Base-by-base conservation (phyloP, 805 yeast genomes). In the Wickerhamiella bombiphila region DNA sequence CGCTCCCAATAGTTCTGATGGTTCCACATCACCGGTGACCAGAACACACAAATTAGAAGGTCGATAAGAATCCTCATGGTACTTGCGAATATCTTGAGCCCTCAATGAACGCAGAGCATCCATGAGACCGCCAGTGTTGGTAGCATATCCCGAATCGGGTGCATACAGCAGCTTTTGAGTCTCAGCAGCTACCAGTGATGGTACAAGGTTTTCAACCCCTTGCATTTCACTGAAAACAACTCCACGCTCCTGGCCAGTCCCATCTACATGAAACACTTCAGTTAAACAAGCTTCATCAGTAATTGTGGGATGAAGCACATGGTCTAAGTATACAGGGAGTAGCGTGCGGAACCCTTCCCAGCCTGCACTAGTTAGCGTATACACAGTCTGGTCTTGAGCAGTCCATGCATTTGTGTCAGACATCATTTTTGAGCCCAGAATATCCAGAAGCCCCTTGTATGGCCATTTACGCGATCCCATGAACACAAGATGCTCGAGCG, bases 191-290 rank as follows among this genome's bases (percentile, higher is more conserved):
- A 72, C 72, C 44, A 80, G 61, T 47, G 66, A 70, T 72, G 76
- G 75, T 13, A 86, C 69, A 44, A 78, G 80, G 49, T 72, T 72
- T 56, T 85, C 94, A 40, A 80, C 75, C 20, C 85, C 96, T 53
- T 82, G 95, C 97, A 91, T 91, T 60, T 91, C 98, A 37, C 93
- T 78, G 55, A 80, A 91, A 3, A 91, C 97, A 22, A 91, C 98
- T 49, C 98, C 98, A 55, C 83, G 83, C 49, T 91, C 98, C 46
- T 78, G 74, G 22, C 80, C 94, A 6, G 72, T 68, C 2, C 93
- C 94, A 55, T 91, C 97, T 33, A 91, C 71, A 55, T 91, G 97
- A 55, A 82, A 82, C 6, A 91, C 97, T 55, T 91, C 98, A 1
- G 98, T 91, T 37, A 77, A 62, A 50, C 94, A 91, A 0, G 94